Evolutionary conservation across 805 yeast genomes (phyloP).

Genomic region (Naumovozyma dairenensis): DNA sequence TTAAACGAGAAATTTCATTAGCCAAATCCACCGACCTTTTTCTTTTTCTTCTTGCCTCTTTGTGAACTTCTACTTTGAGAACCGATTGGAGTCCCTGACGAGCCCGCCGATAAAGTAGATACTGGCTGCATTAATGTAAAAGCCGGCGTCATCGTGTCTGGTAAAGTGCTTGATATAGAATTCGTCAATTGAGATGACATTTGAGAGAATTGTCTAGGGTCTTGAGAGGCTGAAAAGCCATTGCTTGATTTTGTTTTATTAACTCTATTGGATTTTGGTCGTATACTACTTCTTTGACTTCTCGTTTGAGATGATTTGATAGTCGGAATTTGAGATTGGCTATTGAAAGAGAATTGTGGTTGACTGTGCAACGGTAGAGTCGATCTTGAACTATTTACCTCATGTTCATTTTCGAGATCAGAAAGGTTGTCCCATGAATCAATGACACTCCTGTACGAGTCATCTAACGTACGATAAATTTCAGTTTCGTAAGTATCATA

Average conservation of each 20-base stretch:
- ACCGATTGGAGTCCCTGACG: conserved; percentile 12
- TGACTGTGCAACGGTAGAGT: conserved; percentile 6
- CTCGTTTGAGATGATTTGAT: conserved; percentile 22
- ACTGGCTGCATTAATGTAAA: conserved; percentile 22
- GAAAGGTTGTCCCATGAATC: conserved; percentile 18
- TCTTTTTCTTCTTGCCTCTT: conserved; percentile 30
- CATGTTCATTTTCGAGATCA: conserved; percentile 6
- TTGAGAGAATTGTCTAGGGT: conserved; percentile 3
- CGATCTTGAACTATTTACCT: conserved; percentile 1
- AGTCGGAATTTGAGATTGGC: conserved; percentile 24
- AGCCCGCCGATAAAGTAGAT: conserved; percentile 10
- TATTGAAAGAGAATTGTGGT: conserved; percentile 12
- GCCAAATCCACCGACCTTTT: conserved; percentile 42
- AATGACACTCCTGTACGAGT: conserved; percentile 11
- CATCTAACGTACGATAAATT: conserved; percentile 6
- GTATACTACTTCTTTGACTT: too few relatives aligned
- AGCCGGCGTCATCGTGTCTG: conserved; percentile 27
- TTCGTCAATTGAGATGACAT: conserved; percentile 1
- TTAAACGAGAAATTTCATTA: too few relatives aligned
- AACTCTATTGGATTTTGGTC: conserved; percentile 2
- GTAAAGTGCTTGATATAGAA: conserved; percentile 12
- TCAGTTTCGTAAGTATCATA: conserved; percentile 4
- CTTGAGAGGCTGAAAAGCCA: background rate
- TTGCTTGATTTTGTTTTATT: background rate
- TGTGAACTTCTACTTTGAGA: conserved; percentile 4